Evolutionary conservation across 129 eudicot genomes (phyloP), one percentile per base, ranked within the genome.

Genomic region (Mikania micrantha): DNA sequence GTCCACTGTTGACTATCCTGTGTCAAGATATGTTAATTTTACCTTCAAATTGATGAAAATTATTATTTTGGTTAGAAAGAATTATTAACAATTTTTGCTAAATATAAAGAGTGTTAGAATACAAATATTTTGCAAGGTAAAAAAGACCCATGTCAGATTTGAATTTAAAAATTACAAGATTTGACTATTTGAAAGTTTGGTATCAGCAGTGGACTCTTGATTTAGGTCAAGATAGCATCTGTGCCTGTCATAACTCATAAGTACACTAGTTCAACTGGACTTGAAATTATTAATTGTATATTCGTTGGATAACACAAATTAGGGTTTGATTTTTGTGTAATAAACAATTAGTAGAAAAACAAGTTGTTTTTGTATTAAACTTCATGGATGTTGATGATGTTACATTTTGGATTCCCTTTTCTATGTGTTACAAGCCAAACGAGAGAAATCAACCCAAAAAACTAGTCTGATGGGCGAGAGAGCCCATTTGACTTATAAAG

Each of bases 31-130:
- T 59, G 54, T 59, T 25, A 34, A 69, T 34, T 25, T 75, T 35
- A 44, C 60, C 53, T 67, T 67, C 44, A 32, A 47, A 19, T 24
- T 60, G 10, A 47, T 67, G 64, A 59, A 20, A 58, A 60, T 25
- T 47, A 75, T 67, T 47, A 67, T 59, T 64, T 74, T 75, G 47
- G 53, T 70, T 75, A 75, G 63, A 68, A 75, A 75, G 25, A 45
- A 22, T 25, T 36, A 58, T 45, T 61, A 49, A 66, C 66, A 42
- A 39, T 64, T 35, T 64, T 60, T 73, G 62, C 28, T 21, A 64
- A 63, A 73, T 64, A 64, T 73, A 64, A 39, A 64, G 57, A 28
- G 19, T 59, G 31, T 48, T 67, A 67, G 71, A 11, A 40, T 74
- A 74, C 66, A 67, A 35, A 45, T 24, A 47, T 67, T 75, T 67